Conservation (phyloP, 192 early-diverging fungal genomes). For the Coemansia sp. region DNA sequence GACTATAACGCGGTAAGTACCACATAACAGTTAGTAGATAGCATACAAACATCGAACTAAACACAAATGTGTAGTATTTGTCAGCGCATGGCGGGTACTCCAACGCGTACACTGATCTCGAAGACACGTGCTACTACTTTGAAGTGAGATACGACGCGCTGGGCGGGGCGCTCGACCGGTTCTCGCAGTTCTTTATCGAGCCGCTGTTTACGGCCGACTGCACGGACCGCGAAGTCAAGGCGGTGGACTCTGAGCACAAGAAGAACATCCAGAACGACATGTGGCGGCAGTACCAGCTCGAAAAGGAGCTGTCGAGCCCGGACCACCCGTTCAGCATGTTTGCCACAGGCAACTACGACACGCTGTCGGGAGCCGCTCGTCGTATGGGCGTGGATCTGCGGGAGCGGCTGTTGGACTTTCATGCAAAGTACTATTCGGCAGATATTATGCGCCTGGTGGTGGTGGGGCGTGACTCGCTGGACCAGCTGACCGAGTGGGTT, state of each 20-base stretch:
- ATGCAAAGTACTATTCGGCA: conserved; percentile 86
- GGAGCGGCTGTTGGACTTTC: conserved; percentile 80
- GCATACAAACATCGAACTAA: not conserved
- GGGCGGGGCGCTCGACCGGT: conserved; percentile 70
- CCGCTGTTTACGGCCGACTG: conserved; percentile 86
- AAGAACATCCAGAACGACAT: conserved; percentile 90
- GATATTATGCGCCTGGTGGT: conserved; percentile 95
- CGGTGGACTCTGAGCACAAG: conserved; percentile 97
- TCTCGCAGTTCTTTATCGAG: conserved; percentile 90
- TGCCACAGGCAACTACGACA: conserved; percentile 88
- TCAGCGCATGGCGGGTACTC: conserved; percentile 47
- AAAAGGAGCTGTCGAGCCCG: conserved; percentile 74
- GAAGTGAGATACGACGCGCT: conserved; percentile 55
- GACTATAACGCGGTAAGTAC: conserved; percentile 59
- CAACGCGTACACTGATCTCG: conserved; percentile 54
- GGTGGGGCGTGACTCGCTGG: conserved; percentile 83
- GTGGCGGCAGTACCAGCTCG: conserved; percentile 88
- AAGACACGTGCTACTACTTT: conserved; percentile 55
- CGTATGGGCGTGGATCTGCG: conserved; percentile 81
- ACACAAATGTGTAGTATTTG: conserved; percentile 24
- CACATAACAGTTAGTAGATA: no score
- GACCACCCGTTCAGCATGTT: conserved; percentile 86
- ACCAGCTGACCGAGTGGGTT: conserved; percentile 79
- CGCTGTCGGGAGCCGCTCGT: conserved; percentile 58
- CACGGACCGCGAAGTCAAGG: conserved; percentile 89